These are phyloP conservation scores for Penicillium sp. DNA, from an alignment of 2,329 filamentous ascomycete species.

Conservation along the genomic window DNA sequence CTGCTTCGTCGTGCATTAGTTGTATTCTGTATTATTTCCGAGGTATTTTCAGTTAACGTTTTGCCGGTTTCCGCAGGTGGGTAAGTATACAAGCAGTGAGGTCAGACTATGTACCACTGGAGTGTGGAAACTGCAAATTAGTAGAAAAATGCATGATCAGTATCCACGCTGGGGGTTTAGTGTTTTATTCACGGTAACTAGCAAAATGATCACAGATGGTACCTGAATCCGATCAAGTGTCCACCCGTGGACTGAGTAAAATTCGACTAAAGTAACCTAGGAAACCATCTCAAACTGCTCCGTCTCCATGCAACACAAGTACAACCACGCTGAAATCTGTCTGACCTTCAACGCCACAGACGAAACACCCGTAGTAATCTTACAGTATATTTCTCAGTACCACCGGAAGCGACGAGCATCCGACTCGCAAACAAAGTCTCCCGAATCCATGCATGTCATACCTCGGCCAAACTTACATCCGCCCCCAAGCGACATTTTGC, in stretches of 20 bases:
- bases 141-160: not conserved
- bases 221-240: not conserved
- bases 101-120: not conserved
- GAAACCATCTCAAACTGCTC: not conserved
- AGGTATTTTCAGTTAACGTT: not conserved
- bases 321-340: slow-evolving; percentile 4
- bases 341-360: slow-evolving; percentile 6
- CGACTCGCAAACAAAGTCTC: slow-evolving; percentile 8
- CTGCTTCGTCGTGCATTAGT: slow-evolving; percentile 22
- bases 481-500: not conserved
- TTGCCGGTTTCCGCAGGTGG: not conserved
- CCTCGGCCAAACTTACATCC: slow-evolving; percentile 5
- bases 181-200: no score
- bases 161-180: not conserved
- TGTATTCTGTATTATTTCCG: slow-evolving; percentile 7
- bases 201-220: not conserved
- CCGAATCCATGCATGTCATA: slow-evolving; percentile 26
- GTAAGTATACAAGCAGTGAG: not conserved
- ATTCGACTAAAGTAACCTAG: not conserved
- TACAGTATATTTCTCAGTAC: not conserved
- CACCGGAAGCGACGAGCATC: slow-evolving; percentile 4
- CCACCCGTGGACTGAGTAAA: not conserved
- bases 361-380: not conserved
- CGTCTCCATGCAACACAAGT: slow-evolving; percentile 8
- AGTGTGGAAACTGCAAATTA: not conserved